phyloP scores from a whole-genome alignment of 1,284 basidiomycete species.

The Apiotrichum brassicae region DNA sequence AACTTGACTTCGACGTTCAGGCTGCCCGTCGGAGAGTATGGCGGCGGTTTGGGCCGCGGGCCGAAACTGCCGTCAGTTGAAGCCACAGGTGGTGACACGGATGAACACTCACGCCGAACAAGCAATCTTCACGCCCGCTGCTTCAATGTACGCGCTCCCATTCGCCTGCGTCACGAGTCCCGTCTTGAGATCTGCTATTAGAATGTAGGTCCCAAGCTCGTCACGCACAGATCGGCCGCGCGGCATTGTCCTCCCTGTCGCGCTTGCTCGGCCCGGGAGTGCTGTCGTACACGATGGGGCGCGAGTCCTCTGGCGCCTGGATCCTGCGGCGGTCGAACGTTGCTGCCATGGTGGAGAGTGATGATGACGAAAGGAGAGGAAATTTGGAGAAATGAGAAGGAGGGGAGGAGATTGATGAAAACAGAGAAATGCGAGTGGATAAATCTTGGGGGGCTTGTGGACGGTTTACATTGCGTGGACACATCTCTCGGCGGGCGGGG shows the following conservation, averaged over 20 bases:
- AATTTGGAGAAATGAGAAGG: too few relatives aligned
- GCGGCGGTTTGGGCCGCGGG: conserved; percentile 60
- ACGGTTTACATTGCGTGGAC: too few relatives aligned
- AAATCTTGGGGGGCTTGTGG: too few relatives aligned
- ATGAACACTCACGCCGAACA: conserved; percentile 73
- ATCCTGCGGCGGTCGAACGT: conserved; percentile 75
- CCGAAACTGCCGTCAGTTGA: conserved; percentile 86
- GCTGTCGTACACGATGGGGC: conserved; percentile 54
- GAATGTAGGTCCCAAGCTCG: not conserved
- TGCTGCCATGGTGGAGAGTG: conserved; percentile 20
- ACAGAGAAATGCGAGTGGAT: too few relatives aligned
- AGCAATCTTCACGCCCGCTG: conserved; percentile 73
- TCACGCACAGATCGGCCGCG: conserved; percentile 73
- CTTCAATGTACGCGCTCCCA: conserved; percentile 92
- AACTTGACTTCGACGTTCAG: conserved; percentile 96
- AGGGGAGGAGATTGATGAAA: too few relatives aligned
- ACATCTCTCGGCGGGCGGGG: too few relatives aligned
- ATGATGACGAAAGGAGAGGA: conserved; percentile 2
- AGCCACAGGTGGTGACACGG: too few relatives aligned
- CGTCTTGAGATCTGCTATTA: conserved; percentile 66
- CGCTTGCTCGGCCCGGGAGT: conserved; percentile 41
- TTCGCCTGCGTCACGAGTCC: conserved; percentile 87
- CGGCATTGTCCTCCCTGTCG: conserved; percentile 56
- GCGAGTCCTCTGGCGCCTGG: conserved; percentile 79
- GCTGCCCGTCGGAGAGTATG: conserved; percentile 76